Conservation (phyloP, 495 filamentous ascomycete genomes). For the Aspergillus saccharolyticus region DNA sequence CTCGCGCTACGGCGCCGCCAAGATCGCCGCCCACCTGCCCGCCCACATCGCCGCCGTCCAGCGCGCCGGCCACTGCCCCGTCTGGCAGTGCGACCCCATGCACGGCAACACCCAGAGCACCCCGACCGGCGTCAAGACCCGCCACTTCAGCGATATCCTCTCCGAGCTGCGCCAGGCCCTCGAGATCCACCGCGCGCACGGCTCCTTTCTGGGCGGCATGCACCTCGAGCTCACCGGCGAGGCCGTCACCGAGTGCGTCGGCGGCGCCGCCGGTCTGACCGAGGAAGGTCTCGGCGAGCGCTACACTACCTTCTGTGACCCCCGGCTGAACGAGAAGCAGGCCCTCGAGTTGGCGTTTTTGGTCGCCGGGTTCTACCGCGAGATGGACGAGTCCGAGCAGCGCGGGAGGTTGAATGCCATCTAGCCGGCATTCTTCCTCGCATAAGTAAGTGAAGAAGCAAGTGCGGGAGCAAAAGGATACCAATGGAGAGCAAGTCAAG, state of each 20-base stretch:
- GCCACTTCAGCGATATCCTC: conserved; percentile 81
- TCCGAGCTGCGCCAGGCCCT: conserved; percentile 75
- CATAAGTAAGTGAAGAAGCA: no score
- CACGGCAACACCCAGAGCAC: conserved; percentile 72
- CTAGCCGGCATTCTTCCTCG: neutral
- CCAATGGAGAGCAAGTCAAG: no score
- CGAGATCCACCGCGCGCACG: conserved; percentile 73
- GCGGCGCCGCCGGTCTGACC: conserved; percentile 79
- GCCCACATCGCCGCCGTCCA: conserved; percentile 84
- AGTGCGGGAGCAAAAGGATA: no score
- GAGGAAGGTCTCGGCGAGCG: conserved; percentile 83
- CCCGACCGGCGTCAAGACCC: conserved; percentile 71
- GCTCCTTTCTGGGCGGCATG: conserved; percentile 84
- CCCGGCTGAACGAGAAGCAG: conserved; percentile 94
- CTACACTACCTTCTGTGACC: conserved; percentile 95
- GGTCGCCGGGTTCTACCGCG: conserved; percentile 77
- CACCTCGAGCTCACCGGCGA: conserved; percentile 95
- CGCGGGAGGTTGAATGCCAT: conserved; percentile 16
- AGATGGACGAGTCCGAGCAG: conserved; percentile 29
- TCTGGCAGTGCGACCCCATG: conserved; percentile 99
- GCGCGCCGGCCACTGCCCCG: conserved; percentile 64
- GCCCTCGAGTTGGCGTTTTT: conserved; percentile 92
- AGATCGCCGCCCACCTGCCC: conserved; percentile 66
- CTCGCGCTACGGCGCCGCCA: conserved; percentile 80
- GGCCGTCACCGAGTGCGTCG: conserved; percentile 91